Conservation (phyloP, 345 rosid species). For the Sonneratia alba region DNA sequence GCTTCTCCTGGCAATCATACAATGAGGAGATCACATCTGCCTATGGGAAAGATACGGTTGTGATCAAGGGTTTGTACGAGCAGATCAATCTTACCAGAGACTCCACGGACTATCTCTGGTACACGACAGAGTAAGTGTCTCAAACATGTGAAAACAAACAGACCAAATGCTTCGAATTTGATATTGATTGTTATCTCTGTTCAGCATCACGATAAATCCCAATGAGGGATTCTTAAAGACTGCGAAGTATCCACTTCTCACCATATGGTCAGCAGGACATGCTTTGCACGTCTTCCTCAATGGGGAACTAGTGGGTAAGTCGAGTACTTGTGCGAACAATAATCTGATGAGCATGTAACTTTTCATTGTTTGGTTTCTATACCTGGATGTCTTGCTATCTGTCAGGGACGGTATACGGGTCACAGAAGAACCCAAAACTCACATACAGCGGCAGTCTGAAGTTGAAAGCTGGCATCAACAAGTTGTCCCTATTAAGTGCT, state of each 20-base stretch:
- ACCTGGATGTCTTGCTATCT: neutral
- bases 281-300: conserved; percentile 37
- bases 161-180: neutral
- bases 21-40: conserved; percentile 49
- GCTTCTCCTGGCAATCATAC: conserved; percentile 68
- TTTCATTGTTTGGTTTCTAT: neutral
- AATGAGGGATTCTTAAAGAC: conserved; percentile 17
- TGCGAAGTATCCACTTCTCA: conserved; percentile 20
- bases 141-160: neutral
- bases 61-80: conserved; percentile 56
- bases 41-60: conserved; percentile 33
- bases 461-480: conserved; percentile 66
- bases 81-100: conserved; percentile 72
- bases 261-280: conserved; percentile 38
- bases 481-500: conserved; percentile 64
- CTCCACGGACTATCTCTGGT: conserved; percentile 87
- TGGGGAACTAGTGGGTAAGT: conserved; percentile 44
- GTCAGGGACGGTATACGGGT: conserved; percentile 70
- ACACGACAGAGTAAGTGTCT: conserved; percentile 72
- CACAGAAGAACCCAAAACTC: conserved; percentile 41
- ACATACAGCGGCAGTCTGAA: conserved; percentile 61
- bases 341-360: conserved; percentile 5
- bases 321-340: neutral
- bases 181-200: neutral
- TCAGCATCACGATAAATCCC: conserved; percentile 14